These are phyloP conservation scores for Nicotiana undulata DNA, from an alignment of 257 asterid genomes.

Conservation along the genomic window DNA sequence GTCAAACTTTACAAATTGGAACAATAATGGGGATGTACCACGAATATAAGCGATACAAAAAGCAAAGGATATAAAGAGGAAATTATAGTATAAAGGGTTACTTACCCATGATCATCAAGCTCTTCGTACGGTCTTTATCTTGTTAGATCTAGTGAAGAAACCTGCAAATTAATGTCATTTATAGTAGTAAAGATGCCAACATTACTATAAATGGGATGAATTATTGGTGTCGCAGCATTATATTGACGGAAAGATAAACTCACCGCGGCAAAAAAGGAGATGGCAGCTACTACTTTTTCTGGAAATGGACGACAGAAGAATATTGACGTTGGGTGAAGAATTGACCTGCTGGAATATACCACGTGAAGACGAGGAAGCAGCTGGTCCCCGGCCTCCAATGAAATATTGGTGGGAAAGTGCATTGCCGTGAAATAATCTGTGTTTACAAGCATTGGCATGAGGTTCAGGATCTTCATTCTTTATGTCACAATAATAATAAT, in stretches of 20 bases:
- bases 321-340: neutral
- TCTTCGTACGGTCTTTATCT: slow-evolving; percentile 37
- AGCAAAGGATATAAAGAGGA: neutral
- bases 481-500: slow-evolving; percentile 3
- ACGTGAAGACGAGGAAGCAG: slow-evolving; percentile 10
- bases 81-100: neutral
- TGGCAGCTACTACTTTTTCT: slow-evolving; percentile 18
- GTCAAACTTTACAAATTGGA: neutral
- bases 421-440: neutral
- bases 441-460: slow-evolving; percentile 11
- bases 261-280: slow-evolving; percentile 42
- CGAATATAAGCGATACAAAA: too few relatives aligned
- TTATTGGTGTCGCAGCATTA: too few relatives aligned
- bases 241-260: slow-evolving; percentile 2
- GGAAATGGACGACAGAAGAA: slow-evolving; percentile 15
- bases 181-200: neutral
- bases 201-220: neutral
- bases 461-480: neutral
- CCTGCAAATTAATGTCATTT: slow-evolving; percentile 29
- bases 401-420: slow-evolving; percentile 3
- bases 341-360: slow-evolving; percentile 8
- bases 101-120: slow-evolving; percentile 74
- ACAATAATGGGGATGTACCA: too few relatives aligned
- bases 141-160: slow-evolving; percentile 48
- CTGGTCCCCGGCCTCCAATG: slow-evolving; percentile 14